Conservation (phyloP, 495 filamentous ascomycete genomes). For the Hyaloscypha variabilis region DNA sequence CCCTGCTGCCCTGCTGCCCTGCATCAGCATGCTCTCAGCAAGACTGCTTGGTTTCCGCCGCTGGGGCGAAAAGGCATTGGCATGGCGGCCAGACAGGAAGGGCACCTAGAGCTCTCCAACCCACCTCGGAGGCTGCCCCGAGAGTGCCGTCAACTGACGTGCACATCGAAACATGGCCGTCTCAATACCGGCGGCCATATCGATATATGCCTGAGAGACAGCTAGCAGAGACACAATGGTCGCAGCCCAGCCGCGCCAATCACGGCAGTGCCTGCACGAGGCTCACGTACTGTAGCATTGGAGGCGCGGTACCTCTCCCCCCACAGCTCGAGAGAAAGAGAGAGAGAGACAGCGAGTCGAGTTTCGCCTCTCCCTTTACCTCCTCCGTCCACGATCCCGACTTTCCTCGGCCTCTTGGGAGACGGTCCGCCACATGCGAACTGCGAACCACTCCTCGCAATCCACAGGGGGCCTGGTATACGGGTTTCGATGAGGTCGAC, state of each 20-base stretch:
- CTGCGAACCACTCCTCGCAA: too few species aligned
- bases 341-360: too few species aligned
- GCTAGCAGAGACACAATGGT: background rate
- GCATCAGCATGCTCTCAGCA: background rate
- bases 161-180: background rate
- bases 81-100: too few species aligned
- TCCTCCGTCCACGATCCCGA: background rate
- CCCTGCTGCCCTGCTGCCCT: background rate
- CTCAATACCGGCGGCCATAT: background rate
- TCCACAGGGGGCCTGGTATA: background rate
- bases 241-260: background rate
- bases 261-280: background rate
- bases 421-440: background rate
- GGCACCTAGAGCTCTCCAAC: background rate
- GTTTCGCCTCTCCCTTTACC: too few species aligned
- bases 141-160: background rate
- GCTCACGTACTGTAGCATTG: background rate
- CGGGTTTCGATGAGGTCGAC: background rate
- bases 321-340: too few species aligned
- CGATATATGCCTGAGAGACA: background rate
- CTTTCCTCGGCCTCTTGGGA: background rate
- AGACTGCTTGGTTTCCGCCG: background rate
- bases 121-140: background rate
- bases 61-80: background rate
- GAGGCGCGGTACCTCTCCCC: too few species aligned